Conservation (phyloP, 179 eudicot species). For the Kewa caespitosa region DNA sequence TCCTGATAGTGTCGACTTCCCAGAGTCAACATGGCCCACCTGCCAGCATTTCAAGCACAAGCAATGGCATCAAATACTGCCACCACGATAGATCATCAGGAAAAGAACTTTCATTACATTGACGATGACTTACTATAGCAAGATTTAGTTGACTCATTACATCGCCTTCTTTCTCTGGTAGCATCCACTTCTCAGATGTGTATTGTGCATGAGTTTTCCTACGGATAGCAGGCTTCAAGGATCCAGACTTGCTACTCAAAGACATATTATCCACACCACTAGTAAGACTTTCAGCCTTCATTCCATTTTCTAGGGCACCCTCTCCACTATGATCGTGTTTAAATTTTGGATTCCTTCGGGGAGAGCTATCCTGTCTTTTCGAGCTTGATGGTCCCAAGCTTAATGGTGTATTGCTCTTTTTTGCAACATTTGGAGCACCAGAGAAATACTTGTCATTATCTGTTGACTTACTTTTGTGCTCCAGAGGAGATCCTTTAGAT, state of each 20-base stretch:
- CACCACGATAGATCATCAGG: conserved; percentile 1
- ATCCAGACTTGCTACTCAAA: conserved; percentile 44
- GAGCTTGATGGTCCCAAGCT: conserved; percentile 36
- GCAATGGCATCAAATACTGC: conserved; percentile 14
- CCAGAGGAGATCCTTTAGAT: conserved; percentile 21
- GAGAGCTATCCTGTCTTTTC: conserved; percentile 33
- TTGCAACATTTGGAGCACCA: conserved; percentile 25
- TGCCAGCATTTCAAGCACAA: conserved; percentile 26
- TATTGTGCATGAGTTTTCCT: conserved; percentile 45
- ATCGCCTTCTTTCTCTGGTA: conserved; percentile 49
- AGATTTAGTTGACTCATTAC: conserved; percentile 74
- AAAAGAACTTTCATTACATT: conserved; percentile 1
- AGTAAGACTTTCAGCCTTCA: conserved; percentile 30
- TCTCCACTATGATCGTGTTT: conserved; percentile 28
- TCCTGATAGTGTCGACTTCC: conserved; percentile 96
- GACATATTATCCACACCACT: conserved; percentile 41
- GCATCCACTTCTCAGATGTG: conserved; percentile 91
- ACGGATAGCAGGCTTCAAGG: conserved; percentile 37
- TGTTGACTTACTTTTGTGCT: conserved; percentile 18
- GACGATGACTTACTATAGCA: conserved; percentile 75
- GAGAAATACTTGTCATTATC: conserved; percentile 18
- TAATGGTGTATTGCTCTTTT: conserved; percentile 28
- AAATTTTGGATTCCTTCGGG: conserved; percentile 28
- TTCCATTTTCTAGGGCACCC: conserved; percentile 36
- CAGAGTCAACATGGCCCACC: conserved; percentile 99